A percentile compares a stretch with the other conserved stretches of the same genome.
Evolutionary conservation across 225 moss, liverwort and hornwort genomes (phyloP).

Genomic region (Straminergon stramineum): DNA sequence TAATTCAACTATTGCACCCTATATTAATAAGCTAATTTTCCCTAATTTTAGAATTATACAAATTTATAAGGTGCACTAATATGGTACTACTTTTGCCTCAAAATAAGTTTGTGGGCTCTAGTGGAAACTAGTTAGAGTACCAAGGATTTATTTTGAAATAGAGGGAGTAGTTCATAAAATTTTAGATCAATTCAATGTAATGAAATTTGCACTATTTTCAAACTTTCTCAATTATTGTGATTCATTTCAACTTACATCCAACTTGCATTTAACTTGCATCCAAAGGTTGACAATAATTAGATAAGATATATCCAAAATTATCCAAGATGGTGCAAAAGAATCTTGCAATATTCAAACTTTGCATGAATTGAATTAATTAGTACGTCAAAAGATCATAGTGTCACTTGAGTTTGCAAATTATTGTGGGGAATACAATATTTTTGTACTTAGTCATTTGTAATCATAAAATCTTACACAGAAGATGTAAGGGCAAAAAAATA

Average conservation of each 20-base stretch:
- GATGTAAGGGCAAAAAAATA: not conserved
- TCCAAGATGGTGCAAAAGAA: no score
- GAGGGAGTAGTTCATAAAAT: accelerated
- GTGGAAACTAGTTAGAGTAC: no score
- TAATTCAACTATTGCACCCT: not conserved
- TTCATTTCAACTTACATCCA: not conserved
- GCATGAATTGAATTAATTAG: not conserved
- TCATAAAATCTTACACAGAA: accelerated
- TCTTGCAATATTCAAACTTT: no score
- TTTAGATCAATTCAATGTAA: not conserved
- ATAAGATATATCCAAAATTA: not conserved
- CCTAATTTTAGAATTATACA: accelerated
- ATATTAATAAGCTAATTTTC: not conserved
- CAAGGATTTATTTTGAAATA: no score
- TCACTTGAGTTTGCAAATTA: not conserved
- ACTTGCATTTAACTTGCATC: not conserved
- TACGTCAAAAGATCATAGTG: not conserved
- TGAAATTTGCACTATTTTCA: not conserved
- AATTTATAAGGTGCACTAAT: not conserved
- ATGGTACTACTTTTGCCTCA: no score
- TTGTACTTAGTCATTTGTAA: not conserved
- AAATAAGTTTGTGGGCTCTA: no score
- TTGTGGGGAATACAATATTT: accelerated
- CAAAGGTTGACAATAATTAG: not conserved
- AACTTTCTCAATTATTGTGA: not conserved